Base-by-base conservation (phyloP, 129 eudicot genomes). In the Apium graveolens region DNA sequence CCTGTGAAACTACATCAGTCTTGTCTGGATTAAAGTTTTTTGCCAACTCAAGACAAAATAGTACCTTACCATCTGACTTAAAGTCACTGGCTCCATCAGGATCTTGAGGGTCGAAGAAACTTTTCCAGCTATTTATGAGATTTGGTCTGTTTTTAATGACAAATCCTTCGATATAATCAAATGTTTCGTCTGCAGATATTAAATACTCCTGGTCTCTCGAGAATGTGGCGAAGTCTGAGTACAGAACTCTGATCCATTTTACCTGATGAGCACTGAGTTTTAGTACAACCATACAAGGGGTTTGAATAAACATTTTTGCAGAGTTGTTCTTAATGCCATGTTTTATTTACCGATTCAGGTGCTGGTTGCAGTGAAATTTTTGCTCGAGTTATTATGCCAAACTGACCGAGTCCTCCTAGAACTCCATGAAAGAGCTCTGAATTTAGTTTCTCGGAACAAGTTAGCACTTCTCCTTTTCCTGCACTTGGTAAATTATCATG, bases 331-430 rank as follows among this genome's bases (percentile, higher is more conserved):
- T 70, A 5, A n/a, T n/a, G n/a, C 60, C 63, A 29, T 27, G 1
- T 16, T 35, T 60, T 0, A 11, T 21, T 78, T 89, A 93, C 98
- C 98, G 80, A 83, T 74, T 78, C 75, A 26, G 88, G 87, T 42
- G 98, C 98, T 65, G 92, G 91, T 84, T 93, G 94, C 4, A 93
- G 81, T 51, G 92, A 87, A 74, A 93, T 89, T 80, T 88, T 81
- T 69, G 98, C 98, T 77, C 95, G 86, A 12, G 98, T 93, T 76
- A 93, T 93, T 79, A 93, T 84, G 31, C 97, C 98, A 78, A 87
- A 93, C 82, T 93, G 98, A 8, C 98, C 98, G 74, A 93, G 95
- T 53, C 98, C 98, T 66, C 98, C 98, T 53, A 93, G 94, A 53
- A 93, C 98, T 70, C 91, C 91, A 70, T 84, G 88, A 78, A 93